Conservation (phyloP, 2,329 filamentous ascomycete genomes). For the Pestalotiopsis fici region DNA sequence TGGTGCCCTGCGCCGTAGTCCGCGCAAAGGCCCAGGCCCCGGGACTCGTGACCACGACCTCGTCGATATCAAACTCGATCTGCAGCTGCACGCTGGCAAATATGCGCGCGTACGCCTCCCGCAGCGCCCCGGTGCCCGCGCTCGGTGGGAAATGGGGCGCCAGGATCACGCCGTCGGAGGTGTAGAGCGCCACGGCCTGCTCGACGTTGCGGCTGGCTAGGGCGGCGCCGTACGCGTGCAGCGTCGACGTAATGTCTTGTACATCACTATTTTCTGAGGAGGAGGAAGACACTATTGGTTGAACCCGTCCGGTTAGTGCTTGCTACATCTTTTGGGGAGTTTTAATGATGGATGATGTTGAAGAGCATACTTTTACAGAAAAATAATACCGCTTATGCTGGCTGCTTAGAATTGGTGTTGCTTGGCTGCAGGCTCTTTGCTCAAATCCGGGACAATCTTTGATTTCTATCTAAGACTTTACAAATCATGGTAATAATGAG, state of each 20-base stretch:
- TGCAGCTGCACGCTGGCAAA: neutral
- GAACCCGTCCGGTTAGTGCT: neutral
- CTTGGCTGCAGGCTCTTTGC: too few species aligned
- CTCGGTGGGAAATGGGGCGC: neutral
- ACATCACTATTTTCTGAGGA: neutral
- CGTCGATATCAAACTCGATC: slow-evolving; percentile 3
- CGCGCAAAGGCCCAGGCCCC: neutral
- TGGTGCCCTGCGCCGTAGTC: slow-evolving; percentile 1
- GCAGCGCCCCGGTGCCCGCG: neutral
- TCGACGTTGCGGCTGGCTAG: neutral
- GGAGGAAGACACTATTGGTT: neutral
- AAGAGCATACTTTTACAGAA: too few species aligned
- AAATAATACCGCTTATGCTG: too few species aligned
- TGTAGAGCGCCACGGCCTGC: neutral
- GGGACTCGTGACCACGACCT: neutral
- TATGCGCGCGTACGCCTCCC: neutral
- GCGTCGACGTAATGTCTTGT: neutral
- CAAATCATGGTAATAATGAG: too few species aligned
- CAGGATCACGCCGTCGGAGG: slow-evolving; percentile 4
- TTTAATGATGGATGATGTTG: too few species aligned
- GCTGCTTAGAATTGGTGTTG: too few species aligned
- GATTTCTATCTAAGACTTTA: too few species aligned
- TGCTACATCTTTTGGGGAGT: neutral
- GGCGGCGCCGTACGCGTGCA: slow-evolving; percentile 7
- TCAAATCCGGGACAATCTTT: too few species aligned